phyloP scores from a whole-genome alignment of 164 flowering plant species.

The Taxillus chinensis region DNA sequence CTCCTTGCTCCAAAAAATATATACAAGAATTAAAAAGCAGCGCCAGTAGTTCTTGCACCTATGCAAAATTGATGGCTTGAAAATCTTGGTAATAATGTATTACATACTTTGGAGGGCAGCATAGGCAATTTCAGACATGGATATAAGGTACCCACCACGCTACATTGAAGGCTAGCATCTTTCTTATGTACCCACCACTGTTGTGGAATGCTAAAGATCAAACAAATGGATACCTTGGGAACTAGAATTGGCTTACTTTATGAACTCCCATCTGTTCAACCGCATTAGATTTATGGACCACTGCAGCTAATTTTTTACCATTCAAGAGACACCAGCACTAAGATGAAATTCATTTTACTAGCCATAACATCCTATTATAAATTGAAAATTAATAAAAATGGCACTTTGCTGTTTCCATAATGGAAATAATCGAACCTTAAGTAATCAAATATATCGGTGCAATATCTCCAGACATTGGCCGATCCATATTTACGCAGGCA shows the following conservation, averaged over 20 bases:
- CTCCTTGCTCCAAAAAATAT: neutral
- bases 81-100: no score
- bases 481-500: constrained; percentile 97
- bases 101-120: no score
- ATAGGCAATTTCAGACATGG: no score
- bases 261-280: neutral
- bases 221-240: no score
- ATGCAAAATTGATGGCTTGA: neutral
- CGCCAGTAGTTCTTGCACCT: neutral
- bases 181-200: no score
- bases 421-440: constrained; percentile 49
- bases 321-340: neutral
- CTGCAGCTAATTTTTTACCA: neutral
- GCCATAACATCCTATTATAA: neutral
- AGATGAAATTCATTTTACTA: neutral
- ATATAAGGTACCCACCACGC: no score
- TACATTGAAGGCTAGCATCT: no score
- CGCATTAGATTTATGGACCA: neutral
- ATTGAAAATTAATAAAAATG: neutral
- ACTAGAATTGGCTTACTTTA: neutral
- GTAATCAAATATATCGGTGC: constrained; percentile 98
- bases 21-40: neutral
- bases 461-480: constrained; percentile 99
- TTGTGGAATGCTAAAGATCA: no score
- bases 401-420: neutral